phyloP scores from a whole-genome alignment of 495 filamentous ascomycete genomes.

The Penicillium atrosanguineum region DNA sequence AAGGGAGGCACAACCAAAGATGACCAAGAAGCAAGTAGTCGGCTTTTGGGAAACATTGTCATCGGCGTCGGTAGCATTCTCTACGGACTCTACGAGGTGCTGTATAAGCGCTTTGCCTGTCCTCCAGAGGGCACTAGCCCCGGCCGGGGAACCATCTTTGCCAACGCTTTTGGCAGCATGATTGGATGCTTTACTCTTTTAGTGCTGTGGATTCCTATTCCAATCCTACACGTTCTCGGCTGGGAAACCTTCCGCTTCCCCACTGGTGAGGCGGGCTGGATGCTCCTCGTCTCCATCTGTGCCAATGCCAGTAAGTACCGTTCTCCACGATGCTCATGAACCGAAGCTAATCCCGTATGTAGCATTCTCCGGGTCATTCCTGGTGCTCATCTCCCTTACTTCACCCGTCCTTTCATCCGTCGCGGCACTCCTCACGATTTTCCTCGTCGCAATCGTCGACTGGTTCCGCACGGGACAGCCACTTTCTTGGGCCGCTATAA shows the following conservation, averaged over 20 bases:
- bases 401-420: conserved; percentile 89
- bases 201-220: conserved; percentile 90
- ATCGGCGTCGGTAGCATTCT: conserved; percentile 92
- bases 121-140: conserved; percentile 85
- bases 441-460: conserved; percentile 89
- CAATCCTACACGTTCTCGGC: conserved; percentile 73
- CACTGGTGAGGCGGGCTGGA: conserved; percentile 68
- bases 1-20: conserved; percentile 47
- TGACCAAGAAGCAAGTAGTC: conserved; percentile 51
- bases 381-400: conserved; percentile 88
- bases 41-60: conserved; percentile 80
- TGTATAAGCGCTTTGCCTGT: conserved; percentile 90
- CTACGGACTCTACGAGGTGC: conserved; percentile 94
- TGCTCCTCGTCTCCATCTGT: conserved; percentile 74
- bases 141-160: conserved; percentile 83
- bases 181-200: conserved; percentile 81
- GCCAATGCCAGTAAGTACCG: conserved; percentile 71
- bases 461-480: conserved; percentile 77
- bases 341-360: conserved; percentile 8
- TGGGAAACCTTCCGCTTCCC: conserved; percentile 83
- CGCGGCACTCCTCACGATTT: conserved; percentile 90
- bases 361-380: conserved; percentile 89
- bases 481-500: conserved; percentile 68
- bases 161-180: conserved; percentile 82
- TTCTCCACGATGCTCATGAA: background rate